Base-by-base conservation (phyloP, 176 grass and related monocot genomes). In the Carex cristatella region DNA sequence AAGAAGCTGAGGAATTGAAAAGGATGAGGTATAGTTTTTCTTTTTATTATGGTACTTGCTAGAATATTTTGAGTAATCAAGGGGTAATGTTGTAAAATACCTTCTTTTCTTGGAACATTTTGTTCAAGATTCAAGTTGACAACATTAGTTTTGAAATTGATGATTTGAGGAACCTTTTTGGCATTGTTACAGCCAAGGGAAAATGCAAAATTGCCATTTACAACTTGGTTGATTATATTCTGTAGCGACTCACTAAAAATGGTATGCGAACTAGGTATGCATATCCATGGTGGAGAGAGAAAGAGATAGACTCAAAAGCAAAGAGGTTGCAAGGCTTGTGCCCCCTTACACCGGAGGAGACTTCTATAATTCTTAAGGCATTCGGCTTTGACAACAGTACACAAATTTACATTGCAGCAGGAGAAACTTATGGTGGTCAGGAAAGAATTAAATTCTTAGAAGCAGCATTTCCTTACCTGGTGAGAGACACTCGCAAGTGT, bases 201-300 rank as follows among this genome's bases (percentile, higher is more conserved):
- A 77, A 77, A 16, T 56, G 73, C 27, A 55, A 77, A 32, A 33
- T 78, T 33, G 23, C 23, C 6, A 69, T 35, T 76, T 53, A 78
- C 11, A 56, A 71, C 16, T 44, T 71, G 16, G 51, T 78, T 16
- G 28, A 32, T 55, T 55, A 7, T 81, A 42, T 55, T 55, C 16
- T 81, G 42, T 85, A 55, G 16, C n/a, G 33, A 61, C 61, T 31
- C 68, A 84, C 23, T 57, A 74, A 74, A 90, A 62, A 7, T 65
- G 63, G 60, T 83, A 16, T 55, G 33, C 64, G 35, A 71, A 89
- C 79, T 85, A 98, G 95, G 84, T 94, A 94, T 85, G 93, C 93
- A 27, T 98, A 94, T 92, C 95, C 93, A 73, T 98, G 95, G 93
- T 98, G 95, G 95, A 93, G 95, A 92, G 95, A 98, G 59, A 98